Conservation (phyloP, 345 rosid species). For the Durio zibethinus region DNA sequence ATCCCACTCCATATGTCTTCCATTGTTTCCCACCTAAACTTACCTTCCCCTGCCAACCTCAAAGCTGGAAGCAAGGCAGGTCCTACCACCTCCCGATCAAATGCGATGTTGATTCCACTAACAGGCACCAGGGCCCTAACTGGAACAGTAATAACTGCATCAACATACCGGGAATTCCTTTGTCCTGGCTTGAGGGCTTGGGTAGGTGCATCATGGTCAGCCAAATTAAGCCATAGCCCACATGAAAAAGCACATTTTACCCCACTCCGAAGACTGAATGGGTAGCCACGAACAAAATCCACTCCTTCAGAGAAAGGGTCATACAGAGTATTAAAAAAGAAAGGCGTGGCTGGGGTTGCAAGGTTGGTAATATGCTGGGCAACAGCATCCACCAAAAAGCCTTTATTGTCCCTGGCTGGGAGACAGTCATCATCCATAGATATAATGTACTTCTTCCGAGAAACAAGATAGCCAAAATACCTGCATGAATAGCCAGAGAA, state of each 20-base stretch:
- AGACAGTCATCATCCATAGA: slow-evolving; percentile 83
- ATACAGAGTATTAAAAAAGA: slow-evolving; percentile 89
- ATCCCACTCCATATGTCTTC: slow-evolving; percentile 95
- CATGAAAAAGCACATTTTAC: slow-evolving; percentile 79
- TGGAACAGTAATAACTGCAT: slow-evolving; percentile 86
- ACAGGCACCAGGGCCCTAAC: slow-evolving; percentile 55
- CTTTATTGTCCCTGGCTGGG: slow-evolving; percentile 72
- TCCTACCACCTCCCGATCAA: slow-evolving; percentile 70
- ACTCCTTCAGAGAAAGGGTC: slow-evolving; percentile 82
- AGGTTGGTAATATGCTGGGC: slow-evolving; percentile 75
- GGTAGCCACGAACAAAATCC: slow-evolving; percentile 97
- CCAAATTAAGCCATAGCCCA: slow-evolving; percentile 92
- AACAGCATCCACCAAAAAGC: slow-evolving; percentile 66
- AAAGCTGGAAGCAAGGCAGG: slow-evolving; percentile 79
- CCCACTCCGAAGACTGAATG: slow-evolving; percentile 84
- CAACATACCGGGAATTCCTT: slow-evolving; percentile 72
- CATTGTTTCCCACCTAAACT: slow-evolving; percentile 88
- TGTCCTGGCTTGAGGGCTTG: slow-evolving; percentile 83
- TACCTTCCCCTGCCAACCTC: slow-evolving; percentile 79
- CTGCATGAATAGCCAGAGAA: slow-evolving; percentile 91
- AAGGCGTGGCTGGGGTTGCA: slow-evolving; percentile 82
- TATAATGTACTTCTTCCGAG: slow-evolving; percentile 76
- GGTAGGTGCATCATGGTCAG: slow-evolving; percentile 94
- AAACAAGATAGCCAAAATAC: slow-evolving; percentile 81
- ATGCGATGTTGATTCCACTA: slow-evolving; percentile 90